phyloP scores from a whole-genome alignment of 129 eudicot genomes.

The Erigeron canadensis region DNA sequence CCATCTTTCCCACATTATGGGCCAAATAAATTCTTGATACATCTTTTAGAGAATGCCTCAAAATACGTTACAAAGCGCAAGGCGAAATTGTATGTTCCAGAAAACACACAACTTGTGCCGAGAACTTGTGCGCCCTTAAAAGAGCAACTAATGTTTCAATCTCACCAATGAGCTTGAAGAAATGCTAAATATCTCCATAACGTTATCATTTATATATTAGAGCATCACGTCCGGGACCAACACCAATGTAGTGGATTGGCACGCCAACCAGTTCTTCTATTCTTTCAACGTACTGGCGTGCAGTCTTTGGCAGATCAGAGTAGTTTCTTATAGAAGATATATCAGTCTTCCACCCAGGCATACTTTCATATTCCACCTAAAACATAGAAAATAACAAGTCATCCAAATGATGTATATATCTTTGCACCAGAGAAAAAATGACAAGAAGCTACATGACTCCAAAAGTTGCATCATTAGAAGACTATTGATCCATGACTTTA shows the following conservation, averaged over 20 bases:
- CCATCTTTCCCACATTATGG: slow-evolving; percentile 11
- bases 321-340: slow-evolving; percentile 77
- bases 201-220: slow-evolving; percentile 67
- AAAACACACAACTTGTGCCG: slow-evolving; percentile 10
- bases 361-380: slow-evolving; percentile 87
- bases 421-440: background rate
- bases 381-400: slow-evolving; percentile 14
- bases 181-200: slow-evolving; percentile 11
- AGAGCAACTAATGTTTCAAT: background rate
- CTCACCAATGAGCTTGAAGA: slow-evolving; percentile 23
- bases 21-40: slow-evolving; percentile 17
- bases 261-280: slow-evolving; percentile 87
- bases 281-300: slow-evolving; percentile 76
- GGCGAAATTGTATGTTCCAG: slow-evolving; percentile 4
- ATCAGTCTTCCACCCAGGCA: slow-evolving; percentile 92
- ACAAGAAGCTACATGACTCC: background rate
- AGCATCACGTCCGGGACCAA: slow-evolving; percentile 96
- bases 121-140: background rate
- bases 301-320: slow-evolving; percentile 76
- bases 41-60: slow-evolving; percentile 19
- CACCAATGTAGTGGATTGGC: slow-evolving; percentile 89
- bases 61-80: slow-evolving; percentile 3
- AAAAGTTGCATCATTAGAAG: too few relatives aligned
- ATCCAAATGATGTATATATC: background rate
- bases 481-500: too few relatives aligned